These are phyloP conservation scores for Takakia lepidozioides DNA, from an alignment of 225 moss, liverwort and hornwort genomes.

Conservation along the genomic window DNA sequence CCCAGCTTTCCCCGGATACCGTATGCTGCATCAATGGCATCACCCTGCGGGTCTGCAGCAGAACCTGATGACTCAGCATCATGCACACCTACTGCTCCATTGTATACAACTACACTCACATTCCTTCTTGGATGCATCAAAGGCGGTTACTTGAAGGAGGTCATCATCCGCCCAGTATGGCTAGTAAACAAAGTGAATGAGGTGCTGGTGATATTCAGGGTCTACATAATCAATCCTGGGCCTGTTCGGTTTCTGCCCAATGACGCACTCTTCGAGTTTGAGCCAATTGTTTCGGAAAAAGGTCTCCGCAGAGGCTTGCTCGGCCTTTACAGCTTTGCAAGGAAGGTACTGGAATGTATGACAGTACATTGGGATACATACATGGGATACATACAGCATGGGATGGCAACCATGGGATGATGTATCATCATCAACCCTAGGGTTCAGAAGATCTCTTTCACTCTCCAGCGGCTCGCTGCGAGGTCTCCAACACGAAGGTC, in stretches of 20 bases:
- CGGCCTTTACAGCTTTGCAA: slow-evolving; percentile 15
- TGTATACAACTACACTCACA: slow-evolving; percentile 14
- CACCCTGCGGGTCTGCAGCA: slow-evolving; percentile 11
- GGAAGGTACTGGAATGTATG: slow-evolving; percentile 37
- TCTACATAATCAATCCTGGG: slow-evolving; percentile 38
- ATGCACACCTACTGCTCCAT: background rate
- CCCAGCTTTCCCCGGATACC: slow-evolving; percentile 12
- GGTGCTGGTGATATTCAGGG: slow-evolving; percentile 22
- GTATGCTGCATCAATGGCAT: slow-evolving; percentile 15
- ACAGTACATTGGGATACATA: too few relatives aligned
- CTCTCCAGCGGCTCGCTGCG: too few relatives aligned
- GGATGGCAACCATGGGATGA: too few relatives aligned
- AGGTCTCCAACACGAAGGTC: too few relatives aligned
- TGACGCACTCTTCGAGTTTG: slow-evolving; percentile 34
- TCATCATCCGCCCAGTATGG: slow-evolving; percentile 23
- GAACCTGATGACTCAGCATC: background rate
- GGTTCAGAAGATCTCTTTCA: too few relatives aligned
- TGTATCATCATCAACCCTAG: too few relatives aligned
- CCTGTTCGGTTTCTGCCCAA: slow-evolving; percentile 31
- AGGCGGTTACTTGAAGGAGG: slow-evolving; percentile 7
- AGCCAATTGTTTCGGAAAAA: slow-evolving; percentile 25
- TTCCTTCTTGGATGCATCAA: slow-evolving; percentile 15
- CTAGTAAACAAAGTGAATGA: slow-evolving; percentile 14
- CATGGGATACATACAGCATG: too few relatives aligned
- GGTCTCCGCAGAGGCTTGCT: slow-evolving; percentile 18